Evolutionary conservation across 2,329 filamentous ascomycete species (phyloP).

Genomic region (Penicillium expansum): DNA sequence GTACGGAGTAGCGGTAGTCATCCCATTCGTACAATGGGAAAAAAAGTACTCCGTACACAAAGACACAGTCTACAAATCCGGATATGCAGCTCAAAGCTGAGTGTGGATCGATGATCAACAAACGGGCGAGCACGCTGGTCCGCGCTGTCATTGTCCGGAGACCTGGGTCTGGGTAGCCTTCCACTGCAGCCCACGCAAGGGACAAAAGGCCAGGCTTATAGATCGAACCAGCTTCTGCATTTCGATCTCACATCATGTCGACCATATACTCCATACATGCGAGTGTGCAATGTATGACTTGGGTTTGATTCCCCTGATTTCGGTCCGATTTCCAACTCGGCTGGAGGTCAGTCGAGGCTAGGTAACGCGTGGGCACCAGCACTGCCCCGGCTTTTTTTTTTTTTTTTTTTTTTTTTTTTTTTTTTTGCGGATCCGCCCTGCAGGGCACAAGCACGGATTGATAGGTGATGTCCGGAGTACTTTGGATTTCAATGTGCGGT

Average conservation of each 20-base stretch:
- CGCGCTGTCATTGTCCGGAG: constrained; percentile 16
- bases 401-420: not conserved
- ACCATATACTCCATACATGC: constrained; percentile 1
- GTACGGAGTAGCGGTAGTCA: not conserved
- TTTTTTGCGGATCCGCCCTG: constrained; percentile 8
- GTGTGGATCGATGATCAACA: constrained; percentile 20
- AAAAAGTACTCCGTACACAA: not conserved
- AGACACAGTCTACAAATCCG: not conserved
- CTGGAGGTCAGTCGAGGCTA: constrained; percentile 2
- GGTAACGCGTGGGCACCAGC: constrained; percentile 7
- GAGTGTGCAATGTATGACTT: not conserved
- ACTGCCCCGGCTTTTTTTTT: constrained; percentile 4
- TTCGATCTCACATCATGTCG: constrained; percentile 15
- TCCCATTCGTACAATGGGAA: not conserved
- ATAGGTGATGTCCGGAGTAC: not conserved
- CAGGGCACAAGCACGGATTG: constrained; percentile 17
- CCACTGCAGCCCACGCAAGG: constrained; percentile 19
- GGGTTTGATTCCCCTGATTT: not conserved
- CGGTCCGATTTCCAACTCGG: constrained; percentile 6
- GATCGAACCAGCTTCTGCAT: constrained; percentile 11
- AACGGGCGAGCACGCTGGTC: constrained; percentile 19
- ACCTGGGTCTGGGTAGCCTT: not conserved
- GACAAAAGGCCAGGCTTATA: constrained; percentile 6
- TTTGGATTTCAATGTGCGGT: not conserved
- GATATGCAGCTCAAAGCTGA: not conserved